These are phyloP conservation scores for Licmophora abbreviata DNA, from an alignment of 108 stramenopile species.

Conservation along the genomic window DNA sequence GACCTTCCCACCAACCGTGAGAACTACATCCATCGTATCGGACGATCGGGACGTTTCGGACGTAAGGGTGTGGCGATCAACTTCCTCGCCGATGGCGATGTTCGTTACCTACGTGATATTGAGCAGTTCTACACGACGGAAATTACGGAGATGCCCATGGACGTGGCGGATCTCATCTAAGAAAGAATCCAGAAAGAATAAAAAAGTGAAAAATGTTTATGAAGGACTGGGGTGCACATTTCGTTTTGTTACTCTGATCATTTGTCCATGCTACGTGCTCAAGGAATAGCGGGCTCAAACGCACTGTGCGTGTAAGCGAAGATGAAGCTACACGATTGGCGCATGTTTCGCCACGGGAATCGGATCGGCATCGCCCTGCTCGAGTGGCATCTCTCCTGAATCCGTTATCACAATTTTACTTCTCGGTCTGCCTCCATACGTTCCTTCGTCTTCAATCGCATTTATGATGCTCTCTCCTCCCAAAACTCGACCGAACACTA, in stretches of 20 bases:
- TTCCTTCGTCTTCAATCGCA: constrained; percentile 63
- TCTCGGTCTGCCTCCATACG: constrained; percentile 47
- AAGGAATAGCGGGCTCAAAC: too few species aligned
- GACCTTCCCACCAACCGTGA: constrained; percentile 99
- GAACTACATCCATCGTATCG: constrained; percentile 99
- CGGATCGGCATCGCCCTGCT: constrained; percentile 21
- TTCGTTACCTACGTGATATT: constrained; percentile 98
- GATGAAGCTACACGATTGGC: too few species aligned
- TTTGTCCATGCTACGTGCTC: constrained; percentile 9
- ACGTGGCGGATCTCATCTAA: constrained; percentile 91
- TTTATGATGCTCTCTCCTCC: constrained; percentile 50
- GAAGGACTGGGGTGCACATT: neutral
- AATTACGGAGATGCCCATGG: constrained; percentile 97
- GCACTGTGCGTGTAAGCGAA: too few species aligned
- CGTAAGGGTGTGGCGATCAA: constrained; percentile 99
- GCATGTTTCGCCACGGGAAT: too few species aligned
- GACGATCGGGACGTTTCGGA: constrained; percentile 98
- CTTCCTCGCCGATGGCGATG: constrained; percentile 96
- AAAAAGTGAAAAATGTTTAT: constrained; percentile 6
- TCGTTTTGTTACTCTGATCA: constrained; percentile 1
- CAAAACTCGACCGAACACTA: constrained; percentile 75
- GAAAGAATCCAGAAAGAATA: constrained; percentile 1
- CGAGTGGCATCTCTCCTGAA: constrained; percentile 54
- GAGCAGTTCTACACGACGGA: constrained; percentile 99
- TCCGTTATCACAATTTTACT: constrained; percentile 59